phyloP scores from a whole-genome alignment of 331 rosid species.

The Pyrus hybrid region DNA sequence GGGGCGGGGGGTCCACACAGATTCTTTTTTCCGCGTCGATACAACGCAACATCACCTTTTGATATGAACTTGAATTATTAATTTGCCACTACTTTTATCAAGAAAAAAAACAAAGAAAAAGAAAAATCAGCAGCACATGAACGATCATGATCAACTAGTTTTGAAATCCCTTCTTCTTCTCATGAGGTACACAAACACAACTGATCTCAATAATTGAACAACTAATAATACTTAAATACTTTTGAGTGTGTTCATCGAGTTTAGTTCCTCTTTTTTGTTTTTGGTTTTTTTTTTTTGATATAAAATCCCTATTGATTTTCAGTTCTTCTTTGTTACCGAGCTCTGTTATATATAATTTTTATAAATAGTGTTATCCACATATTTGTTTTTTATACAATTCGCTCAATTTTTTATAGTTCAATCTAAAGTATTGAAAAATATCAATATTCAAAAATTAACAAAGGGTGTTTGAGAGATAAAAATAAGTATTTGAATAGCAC shows the following conservation, averaged over 20 bases:
- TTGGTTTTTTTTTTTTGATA: background rate
- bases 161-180: background rate
- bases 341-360: too few species aligned
- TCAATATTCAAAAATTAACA: too few species aligned
- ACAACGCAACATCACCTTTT: slow-evolving; percentile 16
- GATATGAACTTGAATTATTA: slow-evolving; percentile 8
- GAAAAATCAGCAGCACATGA: background rate
- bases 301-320: background rate
- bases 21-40: slow-evolving; percentile 31
- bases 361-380: fast-evolving
- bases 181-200: background rate
- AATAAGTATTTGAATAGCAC: too few species aligned
- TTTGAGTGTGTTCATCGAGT: background rate
- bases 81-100: background rate
- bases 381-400: too few species aligned
- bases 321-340: background rate
- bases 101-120: too few species aligned
- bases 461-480: too few species aligned
- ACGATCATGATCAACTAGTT: background rate
- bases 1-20: slow-evolving; percentile 20
- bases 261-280: background rate
- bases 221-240: background rate
- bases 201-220: slow-evolving; percentile 1
- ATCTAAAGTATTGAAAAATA: too few species aligned
- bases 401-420: too few species aligned